Percentiles rank a stretch among this genome's conserved stretches.
phyloP scores from a whole-genome alignment of 306 rosid genomes.

The Trifolium dubium region DNA sequence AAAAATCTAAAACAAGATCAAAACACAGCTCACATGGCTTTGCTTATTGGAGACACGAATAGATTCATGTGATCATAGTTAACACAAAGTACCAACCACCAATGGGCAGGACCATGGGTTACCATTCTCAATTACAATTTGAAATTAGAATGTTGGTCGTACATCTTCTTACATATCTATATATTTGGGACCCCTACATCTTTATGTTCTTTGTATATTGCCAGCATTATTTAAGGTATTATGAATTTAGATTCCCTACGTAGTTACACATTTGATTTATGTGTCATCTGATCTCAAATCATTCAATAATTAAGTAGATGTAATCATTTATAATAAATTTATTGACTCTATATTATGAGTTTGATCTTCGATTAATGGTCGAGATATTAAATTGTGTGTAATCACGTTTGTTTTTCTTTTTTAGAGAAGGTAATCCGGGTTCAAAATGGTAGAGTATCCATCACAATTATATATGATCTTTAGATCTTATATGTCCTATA shows the following conservation, averaged over 20 bases:
- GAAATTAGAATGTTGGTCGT: conserved; percentile 46
- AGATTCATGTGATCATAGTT: conserved; percentile 43
- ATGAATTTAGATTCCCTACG: background rate
- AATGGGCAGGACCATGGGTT: conserved; percentile 43
- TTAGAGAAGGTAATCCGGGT: no score
- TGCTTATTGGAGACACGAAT: conserved; percentile 33
- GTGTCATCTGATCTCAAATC: no score
- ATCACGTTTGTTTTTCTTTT: no score
- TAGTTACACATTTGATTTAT: no score
- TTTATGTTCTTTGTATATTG: conserved; percentile 30
- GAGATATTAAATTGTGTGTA: no score
- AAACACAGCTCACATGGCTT: conserved; percentile 46
- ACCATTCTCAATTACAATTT: conserved; percentile 37
- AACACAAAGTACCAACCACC: background rate
- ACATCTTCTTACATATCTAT: conserved; percentile 22
- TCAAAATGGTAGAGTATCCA: conserved; percentile 14
- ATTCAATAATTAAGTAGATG: no score
- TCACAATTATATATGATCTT: conserved; percentile 13
- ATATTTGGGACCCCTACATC: conserved; percentile 23
- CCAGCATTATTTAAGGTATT: conserved; percentile 30
- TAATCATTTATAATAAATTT: no score
- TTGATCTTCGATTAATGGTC: no score
- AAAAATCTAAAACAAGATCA: conserved; percentile 22
- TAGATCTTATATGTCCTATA: background rate
- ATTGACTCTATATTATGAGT: no score